Base-by-base conservation (phyloP, 2,329 filamentous ascomycete genomes). In the Plectosphaerella cucumerina region DNA sequence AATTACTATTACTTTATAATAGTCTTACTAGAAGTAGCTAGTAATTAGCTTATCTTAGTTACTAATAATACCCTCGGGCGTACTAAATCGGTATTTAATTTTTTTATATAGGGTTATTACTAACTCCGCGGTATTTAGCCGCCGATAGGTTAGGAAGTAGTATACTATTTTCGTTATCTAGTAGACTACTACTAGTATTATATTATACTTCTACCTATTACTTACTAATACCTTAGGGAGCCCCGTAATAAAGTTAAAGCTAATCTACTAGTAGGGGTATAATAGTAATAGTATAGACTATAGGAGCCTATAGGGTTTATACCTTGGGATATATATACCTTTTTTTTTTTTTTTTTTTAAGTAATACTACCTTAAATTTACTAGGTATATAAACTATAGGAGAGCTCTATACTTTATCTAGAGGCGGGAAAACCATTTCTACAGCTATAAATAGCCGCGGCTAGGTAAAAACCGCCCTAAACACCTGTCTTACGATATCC, bases 301-400 rank as follows among this genome's bases (percentile, higher is more conserved):
- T 48, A 46, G 44, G 26, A 15, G 15, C 9, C 31, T 11, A 45
- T 45, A 20, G 17, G 51, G 34, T 44, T 23, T 20, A 8, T 45
- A 45, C 11, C 23, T 45, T 49, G 52, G 46, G 4, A 34, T 26
- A 12, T 6, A 6, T 9, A 18, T 18, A 11, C 17, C 6, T 6
- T 43, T n/a, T n/a, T n/a, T n/a, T n/a, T n/a, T n/a, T n/a, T n/a
- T n/a, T n/a, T n/a, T n/a, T n/a, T n/a, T n/a, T n/a, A n/a, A n/a
- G n/a, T n/a, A n/a, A n/a, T n/a, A 34, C 8, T 8, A 14, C 8
- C 8, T 14, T 34, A 8, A n/a, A n/a, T n/a, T n/a, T n/a, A n/a
- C n/a, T n/a, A n/a, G n/a, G n/a, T n/a, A 55, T 56, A 70, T 41
- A 72, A 49, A 18, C 31, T 34, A 34, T 14, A 8, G 31, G 31